Evolutionary conservation across 2,329 filamentous ascomycete species (phyloP), one percentile per base, ranked within the genome.

Genomic region (Myotisia sp.): DNA sequence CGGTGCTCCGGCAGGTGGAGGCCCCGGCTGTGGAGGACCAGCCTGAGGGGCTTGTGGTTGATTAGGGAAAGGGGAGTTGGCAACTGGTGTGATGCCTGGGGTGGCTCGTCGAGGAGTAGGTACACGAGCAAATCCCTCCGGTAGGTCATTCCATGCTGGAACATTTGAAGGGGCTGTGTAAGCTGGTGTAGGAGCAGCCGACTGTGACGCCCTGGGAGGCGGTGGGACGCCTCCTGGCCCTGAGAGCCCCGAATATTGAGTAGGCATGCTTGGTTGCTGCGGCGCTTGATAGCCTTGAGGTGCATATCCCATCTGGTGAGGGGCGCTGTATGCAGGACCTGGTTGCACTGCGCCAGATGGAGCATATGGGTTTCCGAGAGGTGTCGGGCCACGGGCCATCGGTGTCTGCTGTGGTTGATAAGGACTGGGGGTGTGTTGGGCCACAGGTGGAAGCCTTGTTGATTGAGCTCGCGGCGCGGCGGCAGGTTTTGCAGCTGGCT

Each of bases 111-210:
- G 75, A 14, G 77, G 70, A 9, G 72, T 70, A n/a, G 79, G 68
- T 36, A 70, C 63, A 62, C 87, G 83, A 29, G 73, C 68, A 29
- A 95, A 75, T 37, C 62, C 80, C 48, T 93, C 71, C 1, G 90
- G 90, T 33, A 92, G 79, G 56, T 98, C 90, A 47, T 98, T 98
- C 90, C 90, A 98, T 47, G 81, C 79, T 18, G 77, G 73, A 42
- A 77, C 76, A 43, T 79, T 78, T 50, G 76, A 77, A 37, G 72
- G 65, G 49, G 74, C 75, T 20, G 57, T 56, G 37, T 59, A 59
- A 6, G 81, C 74, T 14, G 84, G 76, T 26, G 74, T 67, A 10
- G 63, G 56, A 16, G 68, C 68, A 8, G 71, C 68, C 10, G 81
- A 78, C n/a, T 76, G 70, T 22, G 74, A 76, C 40, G 72, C 74